Conservation (phyloP, 2,329 filamentous ascomycete genomes). For the Samsoniella hepiali region DNA sequence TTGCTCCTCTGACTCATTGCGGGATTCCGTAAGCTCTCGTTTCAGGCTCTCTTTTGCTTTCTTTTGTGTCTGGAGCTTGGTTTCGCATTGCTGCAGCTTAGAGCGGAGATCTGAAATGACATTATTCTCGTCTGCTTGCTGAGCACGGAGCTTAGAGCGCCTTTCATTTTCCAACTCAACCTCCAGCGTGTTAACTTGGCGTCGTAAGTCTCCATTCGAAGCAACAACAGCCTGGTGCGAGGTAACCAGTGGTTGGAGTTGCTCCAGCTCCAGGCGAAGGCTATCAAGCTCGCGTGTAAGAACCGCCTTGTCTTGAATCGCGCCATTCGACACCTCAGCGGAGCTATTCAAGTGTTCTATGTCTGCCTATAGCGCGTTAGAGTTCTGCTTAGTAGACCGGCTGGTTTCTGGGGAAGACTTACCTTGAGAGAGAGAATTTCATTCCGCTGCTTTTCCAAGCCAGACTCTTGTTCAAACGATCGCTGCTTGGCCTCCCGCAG, state of each 20-base stretch:
- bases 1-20: conserved; percentile 60
- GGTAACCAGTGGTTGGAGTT: conserved; percentile 51
- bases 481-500: conserved; percentile 43
- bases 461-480: conserved; percentile 44
- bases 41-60: conserved; percentile 45
- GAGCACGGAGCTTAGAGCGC: conserved; percentile 32
- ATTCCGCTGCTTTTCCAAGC: conserved; percentile 46
- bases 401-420: conserved; percentile 8
- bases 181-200: conserved; percentile 72
- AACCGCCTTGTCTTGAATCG: conserved; percentile 58
- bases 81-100: conserved; percentile 36
- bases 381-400: background rate
- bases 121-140: conserved; percentile 26
- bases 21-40: conserved; percentile 55
- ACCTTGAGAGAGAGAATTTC: conserved; percentile 50
- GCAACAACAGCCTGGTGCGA: conserved; percentile 66
- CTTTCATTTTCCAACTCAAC: conserved; percentile 80
- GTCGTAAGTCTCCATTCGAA: conserved; percentile 77
- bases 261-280: conserved; percentile 55
- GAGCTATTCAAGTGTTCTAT: conserved; percentile 64
- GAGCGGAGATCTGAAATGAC: conserved; percentile 36
- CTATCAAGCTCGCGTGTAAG: conserved; percentile 50
- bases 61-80: conserved; percentile 39
- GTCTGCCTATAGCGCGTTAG: conserved; percentile 55
- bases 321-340: conserved; percentile 66